phyloP scores from a whole-genome alignment of 495 filamentous ascomycete species.

The Cetradonia linearis region DNA sequence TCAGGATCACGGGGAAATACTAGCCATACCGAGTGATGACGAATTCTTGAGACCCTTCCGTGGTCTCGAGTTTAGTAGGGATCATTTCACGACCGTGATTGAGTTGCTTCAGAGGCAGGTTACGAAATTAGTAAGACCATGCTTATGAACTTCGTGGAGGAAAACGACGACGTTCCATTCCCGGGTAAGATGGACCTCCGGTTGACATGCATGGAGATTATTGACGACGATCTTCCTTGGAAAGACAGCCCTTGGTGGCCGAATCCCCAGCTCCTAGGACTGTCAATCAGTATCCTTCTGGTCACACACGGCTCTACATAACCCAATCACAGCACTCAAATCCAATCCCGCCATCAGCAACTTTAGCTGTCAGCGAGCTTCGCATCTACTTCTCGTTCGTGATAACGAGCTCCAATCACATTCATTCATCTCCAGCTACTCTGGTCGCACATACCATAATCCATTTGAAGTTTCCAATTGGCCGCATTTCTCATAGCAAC shows the following conservation, averaged over 20 bases:
- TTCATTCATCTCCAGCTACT: neutral
- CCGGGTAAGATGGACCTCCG: neutral
- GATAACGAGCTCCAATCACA: neutral
- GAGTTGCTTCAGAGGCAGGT: neutral
- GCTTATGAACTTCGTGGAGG: neutral
- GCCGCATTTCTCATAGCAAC: neutral
- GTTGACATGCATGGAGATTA: neutral
- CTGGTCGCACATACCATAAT: no score
- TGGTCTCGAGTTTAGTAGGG: neutral
- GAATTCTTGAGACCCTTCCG: neutral
- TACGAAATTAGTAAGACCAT: neutral
- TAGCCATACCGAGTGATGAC: neutral
- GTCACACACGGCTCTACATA: fast-evolving
- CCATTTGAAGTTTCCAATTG: no score
- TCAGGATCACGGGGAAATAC: neutral
- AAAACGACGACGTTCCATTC: fast-evolving
- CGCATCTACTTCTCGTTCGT: neutral
- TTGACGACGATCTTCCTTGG: constrained; percentile 4
- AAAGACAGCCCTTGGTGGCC: neutral
- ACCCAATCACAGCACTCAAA: neutral
- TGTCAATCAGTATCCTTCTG: neutral
- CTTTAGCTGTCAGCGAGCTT: neutral
- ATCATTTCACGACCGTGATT: neutral
- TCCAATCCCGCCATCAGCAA: neutral
- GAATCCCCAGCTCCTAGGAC: neutral